A percentile compares a stretch with the other conserved stretches of the same genome.
Evolutionary conservation across 2,329 filamentous ascomycete genomes (phyloP).

Genomic region (Xylariaceae sp.): DNA sequence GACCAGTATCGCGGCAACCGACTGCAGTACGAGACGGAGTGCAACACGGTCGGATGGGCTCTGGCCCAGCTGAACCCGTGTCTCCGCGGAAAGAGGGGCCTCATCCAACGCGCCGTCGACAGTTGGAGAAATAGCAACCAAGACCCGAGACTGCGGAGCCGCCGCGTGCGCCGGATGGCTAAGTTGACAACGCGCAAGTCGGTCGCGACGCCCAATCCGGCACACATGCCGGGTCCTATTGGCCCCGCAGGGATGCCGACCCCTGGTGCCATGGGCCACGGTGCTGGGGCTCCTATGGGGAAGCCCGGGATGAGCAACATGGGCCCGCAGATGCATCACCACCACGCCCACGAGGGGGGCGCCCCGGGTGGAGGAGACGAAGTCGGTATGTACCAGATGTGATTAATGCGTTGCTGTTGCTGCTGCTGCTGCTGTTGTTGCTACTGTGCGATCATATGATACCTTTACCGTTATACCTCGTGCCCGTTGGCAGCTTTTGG

Average conservation of each 20-base stretch:
- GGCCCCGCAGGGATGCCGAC: constrained; percentile 58
- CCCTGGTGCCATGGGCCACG: constrained; percentile 54
- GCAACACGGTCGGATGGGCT: constrained; percentile 99
- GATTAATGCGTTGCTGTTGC: constrained; percentile 45
- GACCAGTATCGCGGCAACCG: constrained; percentile 96
- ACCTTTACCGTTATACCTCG: constrained; percentile 27
- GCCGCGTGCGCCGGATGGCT: constrained; percentile 87
- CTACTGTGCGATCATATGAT: constrained; percentile 28
- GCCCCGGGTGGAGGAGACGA: constrained; percentile 65
- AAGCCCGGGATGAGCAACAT: constrained; percentile 61
- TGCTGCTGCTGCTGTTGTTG: constrained; percentile 26
- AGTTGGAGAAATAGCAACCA: constrained; percentile 99
- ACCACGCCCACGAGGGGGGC: constrained; percentile 64
- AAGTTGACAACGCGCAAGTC: constrained; percentile 88
- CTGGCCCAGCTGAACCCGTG: constrained; percentile 87
- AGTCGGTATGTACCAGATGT: constrained; percentile 99
- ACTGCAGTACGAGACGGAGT: constrained; percentile 94
- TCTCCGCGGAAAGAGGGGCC: constrained; percentile 82
- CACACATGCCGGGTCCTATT: constrained; percentile 61
- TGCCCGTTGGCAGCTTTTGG: constrained; percentile 23
- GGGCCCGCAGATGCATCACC: constrained; percentile 64
- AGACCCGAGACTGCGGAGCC: constrained; percentile 82
- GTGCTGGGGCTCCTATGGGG: constrained; percentile 48
- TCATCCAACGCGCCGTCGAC: constrained; percentile 95
- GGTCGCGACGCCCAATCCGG: constrained; percentile 50